Evolutionary conservation across 169 alveolate species (phyloP), one percentile per base, ranked within the genome.

Genomic region (Cyclospora cayetanensis): DNA sequence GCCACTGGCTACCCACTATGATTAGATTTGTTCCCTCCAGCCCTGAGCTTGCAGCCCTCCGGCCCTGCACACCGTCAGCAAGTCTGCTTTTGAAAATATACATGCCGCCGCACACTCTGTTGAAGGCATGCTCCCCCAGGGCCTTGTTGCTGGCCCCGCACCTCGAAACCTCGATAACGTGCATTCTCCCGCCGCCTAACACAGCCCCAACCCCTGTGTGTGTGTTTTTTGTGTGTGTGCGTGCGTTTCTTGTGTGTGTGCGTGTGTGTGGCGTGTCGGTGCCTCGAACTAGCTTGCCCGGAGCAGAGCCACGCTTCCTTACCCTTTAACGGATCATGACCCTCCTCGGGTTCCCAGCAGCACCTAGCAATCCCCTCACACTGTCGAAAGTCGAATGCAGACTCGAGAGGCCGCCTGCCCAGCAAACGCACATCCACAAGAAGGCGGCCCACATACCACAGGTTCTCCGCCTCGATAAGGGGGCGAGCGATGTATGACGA

Each of bases 271-370:
- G 25, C 25, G 60, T 11, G 60, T 11, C 60, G 60, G 25, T 9
- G 60, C 9, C 25, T 11, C 60, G 60, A 18, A 50, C 25, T 11
- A 9, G 60, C 25, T 9, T 9, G 25, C 25, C 11, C n/a, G 18
- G 3, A 31, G 18, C 27, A 11, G 52, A 5, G 18, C 5, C 46
- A 2, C 12, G 27, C 22, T 2, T 4, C 20, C 63, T 39, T 22
- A 74, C 85, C 60, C 15, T 46, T 29, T 1, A 63, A 7, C 4
- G 85, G 85, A 34, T 1, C 53, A 22, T 39, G 55, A 27, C 35
- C 31, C 20, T 74, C 85, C 25, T 37, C 65, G 65, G 39, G 53
- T 29, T 77, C 87, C 87, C 87, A 77, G 34, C 50, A 77, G n/a
- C 68, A 43, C 11, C 87, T 37, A 27, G n/a, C n/a, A 0, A 15